Percentiles rank a stretch among this genome's conserved stretches.
These are phyloP conservation scores for Podaxis rugospora DNA, from an alignment of 768 basidiomycete species.

Conservation along the genomic window DNA sequence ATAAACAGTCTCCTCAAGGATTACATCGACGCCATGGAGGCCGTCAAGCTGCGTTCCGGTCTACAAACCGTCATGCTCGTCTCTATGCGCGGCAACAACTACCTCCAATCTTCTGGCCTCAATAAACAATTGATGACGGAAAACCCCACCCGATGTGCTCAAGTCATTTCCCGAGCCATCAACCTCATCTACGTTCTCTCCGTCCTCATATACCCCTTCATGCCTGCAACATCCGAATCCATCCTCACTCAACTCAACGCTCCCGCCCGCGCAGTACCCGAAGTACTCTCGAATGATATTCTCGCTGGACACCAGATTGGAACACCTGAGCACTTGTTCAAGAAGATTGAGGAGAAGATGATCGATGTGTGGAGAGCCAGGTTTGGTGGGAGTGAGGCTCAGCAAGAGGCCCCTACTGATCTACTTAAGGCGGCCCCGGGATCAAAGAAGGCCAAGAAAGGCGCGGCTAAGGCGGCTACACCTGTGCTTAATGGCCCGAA, in stretches of 20 bases:
- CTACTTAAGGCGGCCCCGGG: slow-evolving; percentile 39
- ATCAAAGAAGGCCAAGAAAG: slow-evolving; percentile 54
- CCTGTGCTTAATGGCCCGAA: slow-evolving; percentile 50
- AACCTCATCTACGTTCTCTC: slow-evolving; percentile 93
- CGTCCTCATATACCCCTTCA: slow-evolving; percentile 88
- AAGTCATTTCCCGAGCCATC: slow-evolving; percentile 84
- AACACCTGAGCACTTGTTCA: slow-evolving; percentile 87
- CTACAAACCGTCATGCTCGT: slow-evolving; percentile 87
- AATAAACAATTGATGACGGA: slow-evolving; percentile 84
- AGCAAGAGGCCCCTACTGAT: slow-evolving; percentile 32
- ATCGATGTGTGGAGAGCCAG: slow-evolving; percentile 74
- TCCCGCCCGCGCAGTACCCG: slow-evolving; percentile 76
- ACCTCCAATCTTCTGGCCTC: slow-evolving; percentile 89
- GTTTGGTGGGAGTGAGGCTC: slow-evolving; percentile 66
- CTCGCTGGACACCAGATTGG: slow-evolving; percentile 84
- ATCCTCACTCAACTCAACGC: slow-evolving; percentile 89
- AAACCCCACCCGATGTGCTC: slow-evolving; percentile 81
- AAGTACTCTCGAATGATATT: slow-evolving; percentile 72
- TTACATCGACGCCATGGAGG: slow-evolving; percentile 87
- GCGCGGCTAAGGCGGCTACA: slow-evolving; percentile 39
- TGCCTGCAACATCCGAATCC: slow-evolving; percentile 82
- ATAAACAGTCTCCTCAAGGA: slow-evolving; percentile 76
- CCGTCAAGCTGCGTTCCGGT: slow-evolving; percentile 83
- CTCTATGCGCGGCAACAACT: slow-evolving; percentile 86
- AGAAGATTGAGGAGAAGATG: slow-evolving; percentile 89